phyloP scores from a whole-genome alignment of 345 rosid species.

The Salix udensis region DNA sequence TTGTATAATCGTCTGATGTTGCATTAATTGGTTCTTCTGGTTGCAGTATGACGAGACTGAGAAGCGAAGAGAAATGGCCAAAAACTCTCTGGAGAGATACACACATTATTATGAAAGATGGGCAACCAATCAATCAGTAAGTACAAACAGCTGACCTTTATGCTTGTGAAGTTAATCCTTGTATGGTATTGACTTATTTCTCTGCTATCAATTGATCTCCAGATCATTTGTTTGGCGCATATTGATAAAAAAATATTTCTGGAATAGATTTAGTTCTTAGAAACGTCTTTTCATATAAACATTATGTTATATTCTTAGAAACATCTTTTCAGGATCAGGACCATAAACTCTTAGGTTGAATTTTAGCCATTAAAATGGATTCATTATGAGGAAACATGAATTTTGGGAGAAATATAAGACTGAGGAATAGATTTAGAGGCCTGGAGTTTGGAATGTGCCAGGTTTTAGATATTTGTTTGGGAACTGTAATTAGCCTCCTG shows the following conservation, averaged over 20 bases:
- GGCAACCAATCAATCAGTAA: slow-evolving; percentile 85
- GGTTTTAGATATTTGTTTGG: background rate
- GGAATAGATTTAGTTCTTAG: background rate
- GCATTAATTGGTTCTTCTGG: background rate
- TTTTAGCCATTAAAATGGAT: background rate
- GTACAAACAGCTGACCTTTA: slow-evolving; percentile 6
- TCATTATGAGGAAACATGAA: background rate
- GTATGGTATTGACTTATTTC: background rate
- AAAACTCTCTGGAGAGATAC: slow-evolving; percentile 79
- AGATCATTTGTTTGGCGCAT: background rate
- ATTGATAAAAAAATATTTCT: background rate
- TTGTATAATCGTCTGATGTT: slow-evolving; percentile 2
- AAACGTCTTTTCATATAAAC: background rate
- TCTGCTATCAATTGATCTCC: background rate
- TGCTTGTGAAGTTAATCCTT: background rate
- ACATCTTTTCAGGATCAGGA: background rate
- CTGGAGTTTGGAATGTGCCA: background rate
- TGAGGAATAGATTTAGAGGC: background rate
- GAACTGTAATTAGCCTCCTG: background rate
- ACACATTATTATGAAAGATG: slow-evolving; percentile 89
- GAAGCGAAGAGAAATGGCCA: slow-evolving; percentile 87
- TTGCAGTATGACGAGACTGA: slow-evolving; percentile 71
- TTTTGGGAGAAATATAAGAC: background rate
- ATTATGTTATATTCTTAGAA: background rate
- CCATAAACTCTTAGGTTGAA: background rate